Evolutionary conservation across 768 basidiomycete genomes (phyloP).

Genomic region (Trametes cingulata): DNA sequence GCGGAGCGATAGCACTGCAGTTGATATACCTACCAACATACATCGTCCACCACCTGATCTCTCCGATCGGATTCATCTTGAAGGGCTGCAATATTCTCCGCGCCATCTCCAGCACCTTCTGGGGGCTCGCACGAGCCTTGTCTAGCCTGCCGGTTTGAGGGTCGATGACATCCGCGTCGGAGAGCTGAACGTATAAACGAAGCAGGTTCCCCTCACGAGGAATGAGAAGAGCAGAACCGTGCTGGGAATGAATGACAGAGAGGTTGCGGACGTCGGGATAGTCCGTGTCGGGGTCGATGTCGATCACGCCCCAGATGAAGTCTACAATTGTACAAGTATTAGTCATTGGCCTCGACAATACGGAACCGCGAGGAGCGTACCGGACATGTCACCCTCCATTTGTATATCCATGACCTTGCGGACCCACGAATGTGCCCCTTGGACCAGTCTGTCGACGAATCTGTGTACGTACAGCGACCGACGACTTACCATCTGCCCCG

Average conservation of each 20-base stretch:
- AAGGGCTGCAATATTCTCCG: conserved; percentile 46
- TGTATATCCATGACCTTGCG: conserved; percentile 62
- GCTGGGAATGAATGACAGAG: conserved; percentile 51
- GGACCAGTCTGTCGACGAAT: not conserved
- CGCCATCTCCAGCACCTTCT: conserved; percentile 45
- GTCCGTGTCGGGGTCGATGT: conserved; percentile 50
- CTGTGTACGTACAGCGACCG: too few relatives aligned
- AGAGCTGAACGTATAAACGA: conserved; percentile 55
- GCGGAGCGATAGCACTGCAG: not conserved
- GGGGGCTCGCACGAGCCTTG: conserved; percentile 38
- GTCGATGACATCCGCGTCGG: conserved; percentile 40
- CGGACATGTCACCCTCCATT: conserved; percentile 70
- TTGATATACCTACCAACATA: conserved; percentile 55
- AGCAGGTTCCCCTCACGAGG: conserved; percentile 52
- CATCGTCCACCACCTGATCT: conserved; percentile 71
- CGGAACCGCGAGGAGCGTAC: conserved; percentile 38
- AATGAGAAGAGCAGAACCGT: conserved; percentile 53
- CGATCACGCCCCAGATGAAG: conserved; percentile 83
- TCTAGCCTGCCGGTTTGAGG: conserved; percentile 43
- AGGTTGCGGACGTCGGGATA: conserved; percentile 57
- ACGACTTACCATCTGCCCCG: conserved; percentile 64
- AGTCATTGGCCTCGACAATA: too few relatives aligned
- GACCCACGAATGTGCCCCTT: conserved; percentile 85
- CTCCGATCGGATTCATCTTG: conserved; percentile 43
- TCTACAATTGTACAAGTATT: too few relatives aligned